Conservation (phyloP, 1,284 basidiomycete species). For the Trametes versicolor region DNA sequence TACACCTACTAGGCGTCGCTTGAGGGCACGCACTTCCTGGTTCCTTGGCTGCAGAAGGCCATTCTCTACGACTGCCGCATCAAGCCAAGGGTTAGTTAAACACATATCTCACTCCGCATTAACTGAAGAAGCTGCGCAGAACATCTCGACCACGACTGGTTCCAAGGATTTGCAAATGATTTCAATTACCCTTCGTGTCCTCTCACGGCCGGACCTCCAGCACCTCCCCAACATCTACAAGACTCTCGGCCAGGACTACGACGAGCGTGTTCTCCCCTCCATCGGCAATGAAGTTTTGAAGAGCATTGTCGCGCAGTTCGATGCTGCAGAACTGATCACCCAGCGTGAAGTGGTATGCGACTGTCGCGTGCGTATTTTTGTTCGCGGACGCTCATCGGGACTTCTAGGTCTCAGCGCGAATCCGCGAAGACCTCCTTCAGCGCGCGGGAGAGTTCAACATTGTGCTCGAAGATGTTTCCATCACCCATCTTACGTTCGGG, state of each 20-base stretch:
- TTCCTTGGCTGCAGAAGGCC: conserved; percentile 95
- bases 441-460: conserved; percentile 98
- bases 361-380: not conserved
- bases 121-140: conserved; percentile 55
- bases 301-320: conserved; percentile 98
- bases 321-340: conserved; percentile 96
- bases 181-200: conserved; percentile 94
- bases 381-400: not conserved
- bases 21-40: conserved; percentile 98
- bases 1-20: conserved; percentile 64
- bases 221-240: conserved; percentile 97
- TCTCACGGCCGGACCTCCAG: conserved; percentile 91
- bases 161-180: conserved; percentile 99
- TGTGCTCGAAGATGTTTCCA: conserved; percentile 96
- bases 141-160: conserved; percentile 96
- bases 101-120: not conserved
- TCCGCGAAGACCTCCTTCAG: conserved; percentile 92
- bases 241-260: conserved; percentile 94
- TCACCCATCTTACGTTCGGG: conserved; percentile 88
- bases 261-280: conserved; percentile 93
- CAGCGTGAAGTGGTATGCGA: conserved; percentile 79
- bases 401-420: conserved; percentile 87
- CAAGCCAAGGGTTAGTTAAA: conserved; percentile 85
- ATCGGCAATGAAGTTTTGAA: conserved; percentile 99
- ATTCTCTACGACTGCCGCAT: conserved; percentile 98